Percentiles rank a stretch among this genome's conserved stretches.
phyloP scores from a whole-genome alignment of 352 stramenopile species.

The Aphanomyces astaci region DNA sequence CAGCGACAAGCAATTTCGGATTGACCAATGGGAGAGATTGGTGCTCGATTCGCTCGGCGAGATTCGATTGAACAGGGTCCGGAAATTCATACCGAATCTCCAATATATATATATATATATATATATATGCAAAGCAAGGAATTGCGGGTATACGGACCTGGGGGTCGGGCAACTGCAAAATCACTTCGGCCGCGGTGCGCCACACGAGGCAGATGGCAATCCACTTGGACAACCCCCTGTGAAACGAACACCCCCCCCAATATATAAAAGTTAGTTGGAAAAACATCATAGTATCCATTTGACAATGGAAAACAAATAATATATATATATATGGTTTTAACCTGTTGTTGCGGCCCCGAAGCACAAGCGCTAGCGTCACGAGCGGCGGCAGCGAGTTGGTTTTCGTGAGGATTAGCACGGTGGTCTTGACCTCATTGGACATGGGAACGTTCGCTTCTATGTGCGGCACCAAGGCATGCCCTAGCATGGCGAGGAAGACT shows the following conservation, averaged over 20 bases:
- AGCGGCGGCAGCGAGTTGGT: constrained; percentile 55
- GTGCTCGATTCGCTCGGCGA: too few species aligned
- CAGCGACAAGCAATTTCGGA: too few species aligned
- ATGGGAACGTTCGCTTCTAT: constrained; percentile 21
- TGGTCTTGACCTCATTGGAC: constrained; percentile 24
- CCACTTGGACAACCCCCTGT: constrained; percentile 62
- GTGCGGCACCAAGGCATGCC: not conserved
- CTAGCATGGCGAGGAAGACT: constrained; percentile 18
- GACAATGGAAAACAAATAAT: not conserved
- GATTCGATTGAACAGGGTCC: too few species aligned
- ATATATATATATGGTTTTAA: not conserved
- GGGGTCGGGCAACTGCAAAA: constrained; percentile 46
- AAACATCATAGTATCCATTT: too few species aligned
- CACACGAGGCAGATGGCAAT: constrained; percentile 71
- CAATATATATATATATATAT: too few species aligned
- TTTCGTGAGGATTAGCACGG: constrained; percentile 48
- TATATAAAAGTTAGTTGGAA: too few species aligned
- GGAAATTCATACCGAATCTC: too few species aligned
- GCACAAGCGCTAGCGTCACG: constrained; percentile 57
- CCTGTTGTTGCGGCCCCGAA: constrained; percentile 21
- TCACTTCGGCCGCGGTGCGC: constrained; percentile 57
- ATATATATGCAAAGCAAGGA: not conserved
- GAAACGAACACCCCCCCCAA: too few species aligned
- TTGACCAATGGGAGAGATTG: too few species aligned
- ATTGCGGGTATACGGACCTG: constrained; percentile 3